Evolutionary conservation across 75 land plant genomes (phyloP).

Genomic region (Selaginella moellendorffii): DNA sequence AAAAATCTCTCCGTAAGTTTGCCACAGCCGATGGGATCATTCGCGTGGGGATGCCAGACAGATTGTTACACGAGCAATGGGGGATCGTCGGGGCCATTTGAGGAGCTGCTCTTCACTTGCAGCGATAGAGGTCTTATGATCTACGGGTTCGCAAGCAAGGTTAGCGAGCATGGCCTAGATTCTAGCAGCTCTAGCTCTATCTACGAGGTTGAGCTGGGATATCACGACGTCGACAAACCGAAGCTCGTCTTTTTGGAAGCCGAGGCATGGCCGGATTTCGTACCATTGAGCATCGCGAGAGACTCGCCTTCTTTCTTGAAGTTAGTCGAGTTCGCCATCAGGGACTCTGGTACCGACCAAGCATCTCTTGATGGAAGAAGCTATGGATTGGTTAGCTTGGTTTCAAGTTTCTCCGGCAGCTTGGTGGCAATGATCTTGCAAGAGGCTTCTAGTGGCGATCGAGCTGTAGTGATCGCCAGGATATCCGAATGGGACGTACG

Average conservation of each 20-base stretch:
- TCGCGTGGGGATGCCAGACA: constrained; percentile 50
- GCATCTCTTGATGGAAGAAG: neutral
- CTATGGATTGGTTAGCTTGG: neutral
- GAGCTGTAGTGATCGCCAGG: constrained; percentile 30
- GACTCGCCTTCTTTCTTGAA: constrained; percentile 17
- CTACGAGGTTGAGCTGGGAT: constrained; percentile 17
- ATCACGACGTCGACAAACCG: constrained; percentile 33
- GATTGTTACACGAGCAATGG: constrained; percentile 34
- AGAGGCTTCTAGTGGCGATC: constrained; percentile 11
- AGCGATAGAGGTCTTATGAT: constrained; percentile 35
- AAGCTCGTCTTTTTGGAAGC: constrained; percentile 29
- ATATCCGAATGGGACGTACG: constrained; percentile 40
- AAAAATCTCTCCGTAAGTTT: too few relatives aligned
- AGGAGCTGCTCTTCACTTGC: constrained; percentile 52
- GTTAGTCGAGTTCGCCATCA: constrained; percentile 8
- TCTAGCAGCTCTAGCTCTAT: neutral
- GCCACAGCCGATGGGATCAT: constrained; percentile 37
- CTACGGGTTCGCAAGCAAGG: constrained; percentile 38
- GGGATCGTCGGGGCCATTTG: constrained; percentile 15
- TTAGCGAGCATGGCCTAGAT: neutral
- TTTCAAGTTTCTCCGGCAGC: neutral
- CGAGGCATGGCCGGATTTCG: constrained; percentile 35
- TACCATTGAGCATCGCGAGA: constrained; percentile 42
- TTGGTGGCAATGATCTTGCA: constrained; percentile 3
- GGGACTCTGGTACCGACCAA: neutral